Evolutionary conservation across 352 stramenopile genomes (phyloP), one percentile per base, ranked within the genome.

Genomic region (Globisporangium cylindrosporum): DNA sequence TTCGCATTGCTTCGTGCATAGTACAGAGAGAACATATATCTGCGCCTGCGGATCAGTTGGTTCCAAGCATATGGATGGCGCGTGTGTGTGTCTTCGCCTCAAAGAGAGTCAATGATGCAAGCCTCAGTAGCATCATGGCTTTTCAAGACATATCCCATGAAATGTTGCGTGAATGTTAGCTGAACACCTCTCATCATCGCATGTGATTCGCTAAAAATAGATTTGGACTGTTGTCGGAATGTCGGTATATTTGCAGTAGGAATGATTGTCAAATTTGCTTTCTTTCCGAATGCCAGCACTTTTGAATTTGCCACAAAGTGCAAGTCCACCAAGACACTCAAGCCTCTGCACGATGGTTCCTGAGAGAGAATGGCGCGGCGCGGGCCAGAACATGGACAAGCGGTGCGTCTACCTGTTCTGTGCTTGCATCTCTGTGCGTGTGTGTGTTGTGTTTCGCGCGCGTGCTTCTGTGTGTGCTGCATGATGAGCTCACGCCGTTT

Each of bases 341-440:
- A 43, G 36, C 10, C 36, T 43, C 36, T 43, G 36, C 36, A 59
- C 25, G 25, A 92, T 92, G 84, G 80, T 92, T 8, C 84, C 81
- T 0, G 78, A 92, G 60, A 77, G 77, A 51, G 55, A 90, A 77
- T 92, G 81, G 81, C 80, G 84, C 29, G 72, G 67, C 29, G 76
- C 80, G 43, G 84, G 84, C 14, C 68, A 87, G 54, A 92, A 90
- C 66, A 89, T 92, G 78, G 84, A 92, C 76, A 92, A 92, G 68
- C 81, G 84, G 82, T 59, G 53, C 53, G 53, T 59, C 27, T 32
- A 32, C 27, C 27, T 32, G 27, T 32, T 32, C 3, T 32, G 3
- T 32, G 27, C 27, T 32, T 32, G 27, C 27, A 32, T 32, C 27
- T 32, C 2, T 27, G 25, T 27, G 25, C 25, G 27, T 32, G 3